Percentiles rank a stretch among this genome's conserved stretches.
phyloP scores from a whole-genome alignment of 352 stramenopile genomes.

The Pythium graminicola region DNA sequence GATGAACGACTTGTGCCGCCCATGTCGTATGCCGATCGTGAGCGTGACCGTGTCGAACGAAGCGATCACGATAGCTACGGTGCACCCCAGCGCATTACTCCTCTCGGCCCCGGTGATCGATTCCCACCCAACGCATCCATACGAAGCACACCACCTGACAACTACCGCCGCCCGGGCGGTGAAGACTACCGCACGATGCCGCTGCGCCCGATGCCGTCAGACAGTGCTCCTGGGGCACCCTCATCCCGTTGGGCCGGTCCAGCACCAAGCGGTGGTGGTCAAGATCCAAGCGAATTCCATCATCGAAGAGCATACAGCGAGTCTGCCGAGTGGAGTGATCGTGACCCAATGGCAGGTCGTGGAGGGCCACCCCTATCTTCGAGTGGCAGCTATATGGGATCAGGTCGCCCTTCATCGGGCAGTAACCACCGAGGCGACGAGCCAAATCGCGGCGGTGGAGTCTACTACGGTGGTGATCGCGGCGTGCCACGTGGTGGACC shows the following conservation, averaged over 20 bases:
- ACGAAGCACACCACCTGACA: constrained; percentile 13
- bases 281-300: constrained; percentile 9
- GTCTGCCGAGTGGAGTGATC: constrained; percentile 16
- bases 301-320: constrained; percentile 16
- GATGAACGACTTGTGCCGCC: constrained; percentile 17
- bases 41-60: constrained; percentile 4
- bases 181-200: constrained; percentile 20
- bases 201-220: constrained; percentile 11
- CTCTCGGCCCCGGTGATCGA: constrained; percentile 8
- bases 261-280: neutral
- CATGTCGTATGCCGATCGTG: constrained; percentile 1
- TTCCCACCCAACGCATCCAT: constrained; percentile 6
- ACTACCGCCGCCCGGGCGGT: constrained; percentile 11
- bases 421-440: constrained; percentile 9
- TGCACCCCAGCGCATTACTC: constrained; percentile 13
- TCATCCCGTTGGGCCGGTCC: constrained; percentile 15
- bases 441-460: constrained; percentile 9
- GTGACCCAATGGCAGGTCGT: constrained; percentile 12
- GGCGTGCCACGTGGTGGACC: constrained; percentile 4
- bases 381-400: constrained; percentile 11
- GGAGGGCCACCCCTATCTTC: constrained; percentile 4
- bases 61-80: constrained; percentile 11
- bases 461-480: constrained; percentile 19
- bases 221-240: constrained; percentile 2
- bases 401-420: constrained; percentile 3